These are phyloP conservation scores for Mortierella sp. DNA, from an alignment of 371 early-diverging fungal species.

Conservation along the genomic window DNA sequence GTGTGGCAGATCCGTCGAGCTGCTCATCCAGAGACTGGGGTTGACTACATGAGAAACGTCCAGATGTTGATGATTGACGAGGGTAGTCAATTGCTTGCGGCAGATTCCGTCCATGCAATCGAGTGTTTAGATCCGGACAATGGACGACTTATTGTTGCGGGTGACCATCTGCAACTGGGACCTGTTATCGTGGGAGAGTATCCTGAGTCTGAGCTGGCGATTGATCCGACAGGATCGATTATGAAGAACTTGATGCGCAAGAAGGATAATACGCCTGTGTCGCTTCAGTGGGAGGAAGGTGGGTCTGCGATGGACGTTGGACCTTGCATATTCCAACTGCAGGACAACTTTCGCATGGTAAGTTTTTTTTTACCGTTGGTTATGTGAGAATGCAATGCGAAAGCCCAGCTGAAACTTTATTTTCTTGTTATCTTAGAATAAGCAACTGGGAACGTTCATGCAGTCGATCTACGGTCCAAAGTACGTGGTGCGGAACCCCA, in stretches of 20 bases:
- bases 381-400: too few species aligned
- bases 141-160: slow-evolving; percentile 68
- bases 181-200: slow-evolving; percentile 67
- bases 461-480: slow-evolving; percentile 67
- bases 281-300: slow-evolving; percentile 56
- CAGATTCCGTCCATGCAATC: slow-evolving; percentile 66
- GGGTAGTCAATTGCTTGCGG: slow-evolving; percentile 64
- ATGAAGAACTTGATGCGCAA: slow-evolving; percentile 71
- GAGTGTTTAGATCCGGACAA: slow-evolving; percentile 57
- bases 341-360: slow-evolving; percentile 76
- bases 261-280: slow-evolving; percentile 55
- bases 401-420: neutral
- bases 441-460: slow-evolving; percentile 66
- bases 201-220: slow-evolving; percentile 50
- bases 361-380: neutral
- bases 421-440: slow-evolving; percentile 56
- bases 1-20: slow-evolving; percentile 70
- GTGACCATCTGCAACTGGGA: slow-evolving; percentile 75
- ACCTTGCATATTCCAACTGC: slow-evolving; percentile 68
- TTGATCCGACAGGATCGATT: slow-evolving; percentile 68
- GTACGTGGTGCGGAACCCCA: slow-evolving; percentile 41
- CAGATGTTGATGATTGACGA: slow-evolving; percentile 73
- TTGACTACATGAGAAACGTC: slow-evolving; percentile 39
- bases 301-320: slow-evolving; percentile 62
- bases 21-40: slow-evolving; percentile 51